A percentile compares a stretch with the other conserved stretches of the same genome.
Conservation (phyloP, 441 rosid genomes). For the Croton setiger region DNA sequence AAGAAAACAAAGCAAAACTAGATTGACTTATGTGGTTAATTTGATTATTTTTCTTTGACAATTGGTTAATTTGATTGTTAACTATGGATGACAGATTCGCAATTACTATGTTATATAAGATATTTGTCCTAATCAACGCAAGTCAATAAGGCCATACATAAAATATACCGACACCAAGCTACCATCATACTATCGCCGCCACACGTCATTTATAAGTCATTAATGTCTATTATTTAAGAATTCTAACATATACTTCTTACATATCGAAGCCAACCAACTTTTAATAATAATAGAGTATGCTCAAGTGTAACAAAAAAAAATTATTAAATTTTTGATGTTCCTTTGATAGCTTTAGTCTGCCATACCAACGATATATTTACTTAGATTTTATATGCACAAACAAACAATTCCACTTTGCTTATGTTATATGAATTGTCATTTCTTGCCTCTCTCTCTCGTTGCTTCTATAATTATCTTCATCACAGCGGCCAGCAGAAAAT, state of each 20-base stretch:
- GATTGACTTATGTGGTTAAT: too few relatives aligned
- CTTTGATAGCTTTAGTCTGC: constrained; percentile 1
- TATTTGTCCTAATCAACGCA: not conserved
- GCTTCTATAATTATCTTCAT: not conserved
- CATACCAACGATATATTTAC: not conserved
- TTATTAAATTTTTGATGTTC: not conserved
- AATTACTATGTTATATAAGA: not conserved
- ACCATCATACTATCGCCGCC: not conserved
- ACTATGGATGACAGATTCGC: too few relatives aligned
- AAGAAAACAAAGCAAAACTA: too few relatives aligned
- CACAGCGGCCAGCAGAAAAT: not conserved
- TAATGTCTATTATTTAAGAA: not conserved
- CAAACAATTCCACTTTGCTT: not conserved
- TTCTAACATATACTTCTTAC: not conserved
- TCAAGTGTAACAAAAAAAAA: not conserved
- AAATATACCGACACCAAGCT: not conserved
- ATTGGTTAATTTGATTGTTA: too few relatives aligned
- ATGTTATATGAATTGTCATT: not conserved
- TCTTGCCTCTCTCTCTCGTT: too few relatives aligned
- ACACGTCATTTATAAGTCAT: not conserved
- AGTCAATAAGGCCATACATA: not conserved
- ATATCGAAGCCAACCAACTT: not conserved
- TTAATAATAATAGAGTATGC: not conserved
- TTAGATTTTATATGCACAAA: not conserved
- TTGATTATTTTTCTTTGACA: too few relatives aligned